Conservation (phyloP, 495 filamentous ascomycete species). For the Xylaria palmicola region DNA sequence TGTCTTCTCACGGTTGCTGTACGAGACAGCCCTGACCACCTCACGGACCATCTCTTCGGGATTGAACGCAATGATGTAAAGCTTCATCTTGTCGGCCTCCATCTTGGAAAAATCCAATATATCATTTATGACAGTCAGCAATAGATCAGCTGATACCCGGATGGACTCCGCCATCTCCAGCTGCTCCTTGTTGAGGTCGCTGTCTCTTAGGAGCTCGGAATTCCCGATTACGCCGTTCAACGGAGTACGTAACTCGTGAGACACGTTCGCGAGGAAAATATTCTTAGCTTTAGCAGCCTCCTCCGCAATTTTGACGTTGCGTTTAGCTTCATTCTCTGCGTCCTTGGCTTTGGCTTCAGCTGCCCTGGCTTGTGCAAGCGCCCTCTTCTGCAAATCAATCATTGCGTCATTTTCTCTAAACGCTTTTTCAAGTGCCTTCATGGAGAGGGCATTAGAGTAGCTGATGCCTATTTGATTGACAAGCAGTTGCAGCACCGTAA, state of each 20-base stretch:
- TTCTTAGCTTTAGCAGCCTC: conserved; percentile 89
- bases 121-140: conserved; percentile 93
- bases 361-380: conserved; percentile 73
- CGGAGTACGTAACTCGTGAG: conserved; percentile 81
- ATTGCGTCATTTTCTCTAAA: conserved; percentile 80
- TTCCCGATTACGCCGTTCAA: conserved; percentile 90
- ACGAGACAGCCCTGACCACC: conserved; percentile 80
- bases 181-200: conserved; percentile 74
- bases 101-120: conserved; percentile 92
- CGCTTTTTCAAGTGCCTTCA: conserved; percentile 77
- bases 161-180: conserved; percentile 91
- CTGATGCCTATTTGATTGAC: conserved; percentile 90
- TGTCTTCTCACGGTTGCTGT: conserved; percentile 76
- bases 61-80: conserved; percentile 81
- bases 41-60: conserved; percentile 83
- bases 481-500: conserved; percentile 79
- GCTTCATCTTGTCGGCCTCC: conserved; percentile 93
- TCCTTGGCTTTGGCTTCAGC: conserved; percentile 80
- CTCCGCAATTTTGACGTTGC: conserved; percentile 84
- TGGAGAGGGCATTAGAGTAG: conserved; percentile 80
- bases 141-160: conserved; percentile 81
- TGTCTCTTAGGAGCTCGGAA: conserved; percentile 80
- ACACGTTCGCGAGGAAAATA: conserved; percentile 91
- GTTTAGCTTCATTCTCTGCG: conserved; percentile 79
- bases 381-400: conserved; percentile 81